Conservation (phyloP, 2,329 filamentous ascomycete genomes). For the Alternaria sp. region DNA sequence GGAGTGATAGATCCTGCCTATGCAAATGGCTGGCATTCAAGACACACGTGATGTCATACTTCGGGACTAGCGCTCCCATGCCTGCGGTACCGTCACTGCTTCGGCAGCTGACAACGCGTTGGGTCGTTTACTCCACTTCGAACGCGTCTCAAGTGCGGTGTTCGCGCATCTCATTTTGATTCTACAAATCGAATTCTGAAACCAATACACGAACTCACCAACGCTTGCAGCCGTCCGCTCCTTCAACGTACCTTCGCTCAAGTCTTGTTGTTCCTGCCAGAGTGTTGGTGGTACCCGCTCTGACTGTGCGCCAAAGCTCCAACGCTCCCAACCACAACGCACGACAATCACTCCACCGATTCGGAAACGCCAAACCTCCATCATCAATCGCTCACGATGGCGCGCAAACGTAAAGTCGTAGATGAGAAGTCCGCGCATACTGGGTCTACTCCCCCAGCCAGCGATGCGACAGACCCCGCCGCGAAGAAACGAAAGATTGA, state of each 20-base stretch:
- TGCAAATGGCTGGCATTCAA: neutral
- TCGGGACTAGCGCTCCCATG: neutral
- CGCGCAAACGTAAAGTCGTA: slow-evolving; percentile 11
- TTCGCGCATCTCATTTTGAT: neutral
- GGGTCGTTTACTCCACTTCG: slow-evolving; percentile 1
- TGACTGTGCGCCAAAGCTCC: neutral
- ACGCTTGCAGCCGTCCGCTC: neutral
- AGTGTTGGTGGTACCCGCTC: neutral
- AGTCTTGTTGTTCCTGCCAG: neutral
- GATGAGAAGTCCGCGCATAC: neutral
- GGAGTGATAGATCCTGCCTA: neutral
- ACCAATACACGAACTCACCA: neutral
- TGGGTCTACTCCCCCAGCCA: neutral
- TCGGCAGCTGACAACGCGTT: slow-evolving; percentile 13
- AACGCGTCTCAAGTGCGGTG: slow-evolving; percentile 9
- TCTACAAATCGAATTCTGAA: neutral
- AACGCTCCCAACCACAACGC: neutral
- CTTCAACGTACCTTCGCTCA: neutral
- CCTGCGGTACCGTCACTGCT: neutral
- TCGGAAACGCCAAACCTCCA: neutral
- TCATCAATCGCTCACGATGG: slow-evolving; percentile 2
- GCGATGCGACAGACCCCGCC: neutral
- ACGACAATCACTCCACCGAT: neutral
- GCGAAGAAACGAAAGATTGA: slow-evolving; percentile 24
- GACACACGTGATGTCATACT: neutral